These are phyloP conservation scores for Aphanoascus verrucosus DNA, from an alignment of 2,329 filamentous ascomycete species.

Conservation along the genomic window DNA sequence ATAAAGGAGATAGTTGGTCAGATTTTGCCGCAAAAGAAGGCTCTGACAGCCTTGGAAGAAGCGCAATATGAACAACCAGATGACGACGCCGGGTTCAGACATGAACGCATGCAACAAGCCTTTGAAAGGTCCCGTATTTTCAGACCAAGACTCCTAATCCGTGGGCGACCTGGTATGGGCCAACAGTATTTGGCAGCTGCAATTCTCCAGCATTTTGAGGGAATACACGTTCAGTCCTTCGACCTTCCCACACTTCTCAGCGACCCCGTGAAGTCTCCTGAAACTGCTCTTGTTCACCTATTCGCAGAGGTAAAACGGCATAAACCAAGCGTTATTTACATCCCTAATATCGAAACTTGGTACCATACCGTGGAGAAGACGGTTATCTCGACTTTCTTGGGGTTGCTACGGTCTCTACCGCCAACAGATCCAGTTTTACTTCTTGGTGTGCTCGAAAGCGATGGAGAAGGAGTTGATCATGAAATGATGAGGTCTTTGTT, in stretches of 20 bases:
- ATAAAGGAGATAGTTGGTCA: conserved; percentile 61
- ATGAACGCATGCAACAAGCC: conserved; percentile 64
- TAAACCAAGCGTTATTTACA: conserved; percentile 91
- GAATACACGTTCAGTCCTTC: conserved; percentile 87
- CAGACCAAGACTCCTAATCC: conserved; percentile 73
- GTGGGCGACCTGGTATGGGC: conserved; percentile 79
- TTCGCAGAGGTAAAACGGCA: conserved; percentile 89
- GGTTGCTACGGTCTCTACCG: conserved; percentile 70
- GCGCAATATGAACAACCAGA: conserved; percentile 84
- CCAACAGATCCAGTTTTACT: conserved; percentile 83
- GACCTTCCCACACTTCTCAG: conserved; percentile 79
- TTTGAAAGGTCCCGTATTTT: conserved; percentile 86
- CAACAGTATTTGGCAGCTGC: conserved; percentile 81
- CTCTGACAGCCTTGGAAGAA: conserved; percentile 80
- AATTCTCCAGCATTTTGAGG: conserved; percentile 81
- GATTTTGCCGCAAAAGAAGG: conserved; percentile 73
- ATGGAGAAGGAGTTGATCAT: conserved; percentile 46
- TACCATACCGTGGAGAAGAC: conserved; percentile 56
- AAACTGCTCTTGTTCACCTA: conserved; percentile 79
- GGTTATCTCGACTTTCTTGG: conserved; percentile 68
- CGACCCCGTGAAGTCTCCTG: conserved; percentile 67
- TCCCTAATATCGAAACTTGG: conserved; percentile 85
- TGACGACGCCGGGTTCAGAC: conserved; percentile 69
- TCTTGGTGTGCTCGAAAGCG: conserved; percentile 69
- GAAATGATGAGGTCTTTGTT: conserved; percentile 65